Evolutionary conservation across 768 basidiomycete species (phyloP).

Genomic region (Podaxis sp.): DNA sequence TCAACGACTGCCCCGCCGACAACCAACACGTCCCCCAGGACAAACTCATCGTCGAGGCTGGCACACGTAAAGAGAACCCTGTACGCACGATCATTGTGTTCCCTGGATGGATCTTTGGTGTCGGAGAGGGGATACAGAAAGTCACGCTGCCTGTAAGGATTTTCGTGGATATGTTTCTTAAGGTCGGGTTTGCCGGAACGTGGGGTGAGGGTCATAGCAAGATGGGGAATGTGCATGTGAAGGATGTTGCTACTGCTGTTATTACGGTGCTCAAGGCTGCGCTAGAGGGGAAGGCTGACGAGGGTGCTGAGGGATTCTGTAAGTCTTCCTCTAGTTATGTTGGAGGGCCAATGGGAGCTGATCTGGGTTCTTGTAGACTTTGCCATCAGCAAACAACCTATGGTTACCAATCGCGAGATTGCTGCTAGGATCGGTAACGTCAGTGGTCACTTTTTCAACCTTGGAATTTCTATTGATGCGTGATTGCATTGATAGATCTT

Average conservation of each 20-base stretch:
- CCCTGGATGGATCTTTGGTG: constrained; percentile 42
- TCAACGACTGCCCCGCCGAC: constrained; percentile 23
- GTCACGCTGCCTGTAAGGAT: constrained; percentile 34
- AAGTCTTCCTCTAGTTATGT: constrained; percentile 13
- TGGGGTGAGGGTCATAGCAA: constrained; percentile 40
- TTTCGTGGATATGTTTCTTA: constrained; percentile 31
- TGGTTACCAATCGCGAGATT: constrained; percentile 28
- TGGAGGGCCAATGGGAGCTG: background rate
- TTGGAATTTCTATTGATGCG: background rate
- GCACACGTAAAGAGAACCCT: constrained; percentile 34
- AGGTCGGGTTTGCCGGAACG: constrained; percentile 35
- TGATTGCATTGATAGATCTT: constrained; percentile 23
- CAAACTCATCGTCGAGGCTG: constrained; percentile 36
- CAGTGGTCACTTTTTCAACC: constrained; percentile 7
- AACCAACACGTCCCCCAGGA: constrained; percentile 25
- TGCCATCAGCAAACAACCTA: constrained; percentile 25
- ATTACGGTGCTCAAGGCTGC: constrained; percentile 36
- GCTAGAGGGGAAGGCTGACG: constrained; percentile 37
- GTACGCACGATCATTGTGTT: constrained; percentile 43
- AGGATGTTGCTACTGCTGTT: constrained; percentile 35
- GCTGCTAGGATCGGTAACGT: constrained; percentile 36
- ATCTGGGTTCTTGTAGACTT: constrained; percentile 30
- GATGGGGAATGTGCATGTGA: constrained; percentile 38
- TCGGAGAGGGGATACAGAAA: constrained; percentile 39
- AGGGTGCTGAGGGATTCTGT: constrained; percentile 42